Base-by-base conservation (phyloP, 331 rosid species). In the Malus hybrid region DNA sequence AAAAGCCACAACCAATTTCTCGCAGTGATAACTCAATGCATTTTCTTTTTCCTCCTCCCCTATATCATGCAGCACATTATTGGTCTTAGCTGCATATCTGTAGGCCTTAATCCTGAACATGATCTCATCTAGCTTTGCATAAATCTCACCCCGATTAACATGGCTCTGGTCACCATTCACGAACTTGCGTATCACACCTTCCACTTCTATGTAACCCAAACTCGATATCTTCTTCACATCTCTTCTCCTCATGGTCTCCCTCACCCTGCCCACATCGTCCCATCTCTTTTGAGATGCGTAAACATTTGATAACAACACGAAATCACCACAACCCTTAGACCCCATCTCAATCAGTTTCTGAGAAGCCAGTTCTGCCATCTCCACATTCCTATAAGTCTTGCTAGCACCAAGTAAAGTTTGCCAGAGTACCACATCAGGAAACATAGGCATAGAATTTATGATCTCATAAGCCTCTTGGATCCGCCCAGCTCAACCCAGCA, bases 41-140 rank as follows among this genome's bases (percentile, higher is more conserved):
- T 91, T 93, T 75, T 91, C 97, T 83, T 91, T 93, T 77, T 93
- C 98, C 80, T 93, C 98, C 50, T 91, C 96, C 15, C 93, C 96
- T 24, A 93, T 93, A 87, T 93, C 98, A 83, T 93, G 98, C 89
- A 93, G 79, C 76, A 93, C 93, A 69, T 83, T 77, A 66, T 87
- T 75, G 27, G 92, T 93, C 79, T 84, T 89, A 29, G 93, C 93
- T 64, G 72, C 65, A 80, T 86, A 87, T 60, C 98, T 88, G 70
- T 80, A 83, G 36, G 81, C 81, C 72, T 83, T 88, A 71, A 86
- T 79, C 80, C 82, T 88, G 76, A 87, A 84, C 80, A 73, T 78
- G 52, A 93, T 93, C 89, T 93, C 98, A 56, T 91, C 98, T 34
- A 93, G 80, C 87, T 91, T 91, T 10, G 84, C 88, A 36, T 93